Percentiles rank a stretch among this genome's conserved stretches.
Conservation (phyloP, 192 early-diverging fungal species). For the Backusella westeae region DNA sequence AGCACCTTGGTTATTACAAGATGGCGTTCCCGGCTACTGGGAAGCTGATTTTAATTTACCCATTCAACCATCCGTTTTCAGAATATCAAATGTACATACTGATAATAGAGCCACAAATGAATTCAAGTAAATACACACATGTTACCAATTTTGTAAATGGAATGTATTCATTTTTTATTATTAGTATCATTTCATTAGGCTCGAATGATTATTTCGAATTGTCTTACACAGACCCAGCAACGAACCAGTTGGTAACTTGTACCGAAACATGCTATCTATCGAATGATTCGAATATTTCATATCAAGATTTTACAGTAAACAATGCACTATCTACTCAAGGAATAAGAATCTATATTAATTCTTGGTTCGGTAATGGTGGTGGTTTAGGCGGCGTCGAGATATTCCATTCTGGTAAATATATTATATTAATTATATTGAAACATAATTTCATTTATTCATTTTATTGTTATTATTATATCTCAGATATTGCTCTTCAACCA, state of each 20-base stretch:
- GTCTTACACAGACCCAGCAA: conserved; percentile 62
- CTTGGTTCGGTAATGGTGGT: conserved; percentile 37
- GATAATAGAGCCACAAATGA: conserved; percentile 60
- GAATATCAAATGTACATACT: conserved; percentile 59
- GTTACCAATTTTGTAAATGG: background rate
- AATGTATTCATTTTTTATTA: background rate
- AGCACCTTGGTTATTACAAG: conserved; percentile 68
- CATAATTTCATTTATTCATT: background rate
- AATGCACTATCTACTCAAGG: conserved; percentile 43
- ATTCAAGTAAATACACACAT: conserved; percentile 43
- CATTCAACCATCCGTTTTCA: conserved; percentile 61
- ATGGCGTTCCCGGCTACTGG: conserved; percentile 69
- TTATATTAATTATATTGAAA: background rate
- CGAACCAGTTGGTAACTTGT: conserved; percentile 38
- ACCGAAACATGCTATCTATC: conserved; percentile 37
- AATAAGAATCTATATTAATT: conserved; percentile 47
- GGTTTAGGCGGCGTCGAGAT: conserved; percentile 30
- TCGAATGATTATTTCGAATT: conserved; percentile 56
- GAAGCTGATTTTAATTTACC: conserved; percentile 53
- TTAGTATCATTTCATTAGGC: conserved; percentile 54
- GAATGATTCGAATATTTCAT: conserved; percentile 29
- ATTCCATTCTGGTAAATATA: conserved; percentile 32
- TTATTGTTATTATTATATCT: background rate
- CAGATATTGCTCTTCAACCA: conserved; percentile 16
- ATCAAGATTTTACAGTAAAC: conserved; percentile 48